Evolutionary conservation across 257 asterid genomes (phyloP).

Genomic region (Knoxia roxburghii): DNA sequence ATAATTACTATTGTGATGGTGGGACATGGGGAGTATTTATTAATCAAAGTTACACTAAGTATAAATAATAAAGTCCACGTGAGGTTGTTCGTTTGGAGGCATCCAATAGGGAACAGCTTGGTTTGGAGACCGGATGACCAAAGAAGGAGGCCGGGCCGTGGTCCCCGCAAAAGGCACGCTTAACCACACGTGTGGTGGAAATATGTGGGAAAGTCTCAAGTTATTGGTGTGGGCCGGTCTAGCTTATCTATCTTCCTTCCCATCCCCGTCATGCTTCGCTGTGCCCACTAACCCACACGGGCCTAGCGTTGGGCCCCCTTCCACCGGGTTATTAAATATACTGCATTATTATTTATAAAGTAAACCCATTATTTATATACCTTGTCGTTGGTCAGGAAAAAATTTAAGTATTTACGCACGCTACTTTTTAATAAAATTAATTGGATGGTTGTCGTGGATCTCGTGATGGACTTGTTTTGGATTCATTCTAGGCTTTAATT

Average conservation of each 20-base stretch:
- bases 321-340: neutral
- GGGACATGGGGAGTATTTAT: too few species aligned
- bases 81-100: conserved; percentile 7
- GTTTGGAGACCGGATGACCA: conserved; percentile 8
- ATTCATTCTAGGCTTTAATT: too few species aligned
- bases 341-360: neutral
- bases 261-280: conserved; percentile 18
- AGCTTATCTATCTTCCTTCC: conserved; percentile 10
- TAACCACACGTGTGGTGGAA: conserved; percentile 17
- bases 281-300: conserved; percentile 18
- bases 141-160: neutral
- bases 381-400: too few species aligned
- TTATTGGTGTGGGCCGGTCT: conserved; percentile 7
- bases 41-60: too few species aligned
- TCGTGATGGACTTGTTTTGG: too few species aligned
- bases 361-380: too few species aligned
- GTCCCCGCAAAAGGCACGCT: conserved; percentile 9
- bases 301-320: conserved; percentile 1
- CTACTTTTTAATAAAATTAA: too few species aligned
- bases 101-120: neutral
- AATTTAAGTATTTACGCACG: too few species aligned
- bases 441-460: too few species aligned
- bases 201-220: neutral
- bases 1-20: too few species aligned
- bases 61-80: conserved; percentile 16